Evolutionary conservation across 164 flowering plant genomes (phyloP).

Genomic region (Stephania yunnanensis): DNA sequence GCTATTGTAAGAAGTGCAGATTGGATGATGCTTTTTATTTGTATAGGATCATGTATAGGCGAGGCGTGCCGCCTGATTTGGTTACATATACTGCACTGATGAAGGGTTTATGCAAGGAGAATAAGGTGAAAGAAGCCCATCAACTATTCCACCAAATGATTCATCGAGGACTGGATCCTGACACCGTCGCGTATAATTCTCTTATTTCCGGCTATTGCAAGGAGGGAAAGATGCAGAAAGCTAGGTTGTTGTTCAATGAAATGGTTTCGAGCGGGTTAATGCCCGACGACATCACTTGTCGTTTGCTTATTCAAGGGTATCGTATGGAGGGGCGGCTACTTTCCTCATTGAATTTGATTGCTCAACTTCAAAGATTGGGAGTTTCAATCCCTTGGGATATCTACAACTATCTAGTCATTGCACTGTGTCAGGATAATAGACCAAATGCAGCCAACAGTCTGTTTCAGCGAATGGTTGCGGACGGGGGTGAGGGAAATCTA

Average conservation of each 20-base stretch:
- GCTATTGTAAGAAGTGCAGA: slow-evolving; percentile 63
- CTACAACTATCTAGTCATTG: slow-evolving; percentile 37
- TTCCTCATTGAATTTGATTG: slow-evolving; percentile 69
- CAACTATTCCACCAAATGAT: slow-evolving; percentile 64
- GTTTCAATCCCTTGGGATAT: slow-evolving; percentile 36
- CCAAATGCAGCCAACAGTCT: slow-evolving; percentile 78
- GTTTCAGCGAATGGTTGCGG: slow-evolving; percentile 37
- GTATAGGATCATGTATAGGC: slow-evolving; percentile 71
- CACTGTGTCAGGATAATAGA: slow-evolving; percentile 48
- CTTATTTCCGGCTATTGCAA: slow-evolving; percentile 73
- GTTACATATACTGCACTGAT: slow-evolving; percentile 71
- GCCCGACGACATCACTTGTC: slow-evolving; percentile 64
- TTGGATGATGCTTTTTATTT: slow-evolving; percentile 70
- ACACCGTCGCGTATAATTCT: slow-evolving; percentile 55
- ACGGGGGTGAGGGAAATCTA: slow-evolving; percentile 34
- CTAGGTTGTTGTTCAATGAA: slow-evolving; percentile 46
- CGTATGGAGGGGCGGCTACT: slow-evolving; percentile 39
- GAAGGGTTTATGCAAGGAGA: slow-evolving; percentile 62
- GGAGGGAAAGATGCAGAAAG: slow-evolving; percentile 62
- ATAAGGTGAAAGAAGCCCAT: slow-evolving; percentile 64
- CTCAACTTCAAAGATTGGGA: slow-evolving; percentile 47
- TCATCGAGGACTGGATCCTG: slow-evolving; percentile 63
- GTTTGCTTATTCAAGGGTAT: slow-evolving; percentile 59
- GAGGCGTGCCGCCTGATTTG: slow-evolving; percentile 67
- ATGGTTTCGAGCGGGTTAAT: slow-evolving; percentile 51